A percentile compares a stretch with the other conserved stretches of the same genome.
Evolutionary conservation across 805 yeast species (phyloP).

Genomic region (Ogataea pilisensis): DNA sequence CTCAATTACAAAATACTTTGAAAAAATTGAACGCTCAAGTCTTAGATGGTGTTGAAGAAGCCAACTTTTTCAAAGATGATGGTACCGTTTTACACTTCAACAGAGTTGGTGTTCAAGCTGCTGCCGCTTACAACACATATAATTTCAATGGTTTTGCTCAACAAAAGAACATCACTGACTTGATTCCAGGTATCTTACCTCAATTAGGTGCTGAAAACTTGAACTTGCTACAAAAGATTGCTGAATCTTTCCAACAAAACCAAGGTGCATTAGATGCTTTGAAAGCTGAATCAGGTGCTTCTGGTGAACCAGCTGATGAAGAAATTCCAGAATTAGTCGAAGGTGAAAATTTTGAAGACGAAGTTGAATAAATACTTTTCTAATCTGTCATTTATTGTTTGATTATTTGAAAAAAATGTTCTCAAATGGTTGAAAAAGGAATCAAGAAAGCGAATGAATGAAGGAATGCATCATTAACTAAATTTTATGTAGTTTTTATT

Average conservation of each 20-base stretch:
- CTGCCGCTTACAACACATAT: constrained; percentile 85
- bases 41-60: constrained; percentile 89
- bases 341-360: constrained; percentile 81
- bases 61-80: constrained; percentile 95
- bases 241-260: constrained; percentile 75
- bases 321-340: constrained; percentile 79
- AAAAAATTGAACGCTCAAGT: constrained; percentile 87
- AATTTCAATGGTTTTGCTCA: constrained; percentile 94
- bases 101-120: constrained; percentile 94
- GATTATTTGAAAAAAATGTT: neutral
- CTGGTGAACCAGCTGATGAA: constrained; percentile 44
- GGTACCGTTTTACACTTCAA: constrained; percentile 94
- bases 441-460: too few species aligned
- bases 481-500: too few species aligned
- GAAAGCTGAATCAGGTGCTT: constrained; percentile 32
- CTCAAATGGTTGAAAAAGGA: too few species aligned
- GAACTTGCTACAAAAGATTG: constrained; percentile 82
- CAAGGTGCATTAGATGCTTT: constrained; percentile 36
- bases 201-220: constrained; percentile 96
- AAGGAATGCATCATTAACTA: too few species aligned
- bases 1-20: constrained; percentile 84
- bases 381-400: neutral
- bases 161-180: constrained; percentile 86
- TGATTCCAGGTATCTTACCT: constrained; percentile 90
- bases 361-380: constrained; percentile 31